A percentile compares a stretch with the other conserved stretches of the same genome.
phyloP scores from a whole-genome alignment of 2,329 filamentous ascomycete genomes.

The Aspergillus fijiensis region DNA sequence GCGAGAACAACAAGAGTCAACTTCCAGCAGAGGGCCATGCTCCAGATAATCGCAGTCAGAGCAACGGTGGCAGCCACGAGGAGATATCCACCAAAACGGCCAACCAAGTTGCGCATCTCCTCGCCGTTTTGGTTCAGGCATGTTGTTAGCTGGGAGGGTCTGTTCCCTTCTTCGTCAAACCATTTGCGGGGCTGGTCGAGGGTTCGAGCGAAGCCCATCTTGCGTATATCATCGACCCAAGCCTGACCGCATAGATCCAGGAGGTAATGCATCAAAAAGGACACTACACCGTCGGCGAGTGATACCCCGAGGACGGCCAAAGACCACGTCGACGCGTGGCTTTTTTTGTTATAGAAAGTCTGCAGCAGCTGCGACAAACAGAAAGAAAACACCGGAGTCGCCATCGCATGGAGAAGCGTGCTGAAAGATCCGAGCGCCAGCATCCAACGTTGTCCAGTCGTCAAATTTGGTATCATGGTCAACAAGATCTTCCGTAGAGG shows the following conservation, averaged over 20 bases:
- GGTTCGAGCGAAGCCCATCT: constrained; percentile 66
- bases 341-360: constrained; percentile 61
- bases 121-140: constrained; percentile 79
- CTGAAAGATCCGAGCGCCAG: constrained; percentile 62
- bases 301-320: constrained; percentile 68
- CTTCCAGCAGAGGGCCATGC: constrained; percentile 72
- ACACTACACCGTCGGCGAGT: constrained; percentile 62
- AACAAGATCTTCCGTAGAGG: constrained; percentile 57
- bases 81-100: constrained; percentile 70
- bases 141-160: constrained; percentile 62
- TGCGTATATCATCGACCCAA: constrained; percentile 74
- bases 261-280: constrained; percentile 67
- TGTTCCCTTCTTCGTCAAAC: constrained; percentile 71
- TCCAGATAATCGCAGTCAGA: constrained; percentile 69
- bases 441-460: constrained; percentile 50
- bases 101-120: constrained; percentile 80
- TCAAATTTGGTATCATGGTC: constrained; percentile 70
- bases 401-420: constrained; percentile 63
- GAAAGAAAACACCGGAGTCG: constrained; percentile 73
- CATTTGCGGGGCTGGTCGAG: constrained; percentile 74
- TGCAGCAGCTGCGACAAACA: constrained; percentile 70
- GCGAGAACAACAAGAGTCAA: constrained; percentile 74
- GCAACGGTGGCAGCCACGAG: constrained; percentile 69
- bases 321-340: constrained; percentile 63
- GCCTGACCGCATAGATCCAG: constrained; percentile 70